Percentiles rank a stretch among this genome's conserved stretches.
Evolutionary conservation across 2,329 filamentous ascomycete genomes (phyloP).

Genomic region (Pseudogymnoascus sp.): DNA sequence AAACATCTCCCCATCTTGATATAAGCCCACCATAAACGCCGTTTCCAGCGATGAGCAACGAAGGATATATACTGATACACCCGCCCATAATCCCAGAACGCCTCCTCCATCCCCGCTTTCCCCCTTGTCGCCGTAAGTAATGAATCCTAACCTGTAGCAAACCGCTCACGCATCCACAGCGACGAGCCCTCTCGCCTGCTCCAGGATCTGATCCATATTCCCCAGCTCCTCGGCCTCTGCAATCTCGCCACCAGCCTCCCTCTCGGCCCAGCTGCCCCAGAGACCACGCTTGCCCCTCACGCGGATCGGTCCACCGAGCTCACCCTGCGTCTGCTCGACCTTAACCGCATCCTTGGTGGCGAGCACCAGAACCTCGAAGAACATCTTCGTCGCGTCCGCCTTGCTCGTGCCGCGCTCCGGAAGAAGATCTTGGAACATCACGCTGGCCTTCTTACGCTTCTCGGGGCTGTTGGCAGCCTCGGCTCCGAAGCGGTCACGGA

Average conservation of each 20-base stretch:
- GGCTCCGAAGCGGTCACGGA: constrained; percentile 78
- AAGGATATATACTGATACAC: neutral
- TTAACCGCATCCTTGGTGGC: constrained; percentile 98
- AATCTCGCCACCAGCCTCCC: constrained; percentile 57
- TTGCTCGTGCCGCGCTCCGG: constrained; percentile 75
- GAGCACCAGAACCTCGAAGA: constrained; percentile 92
- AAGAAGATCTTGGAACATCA: constrained; percentile 85
- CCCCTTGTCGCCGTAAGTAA: neutral
- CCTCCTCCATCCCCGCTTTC: neutral
- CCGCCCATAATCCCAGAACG: constrained; percentile 3
- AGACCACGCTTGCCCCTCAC: constrained; percentile 90
- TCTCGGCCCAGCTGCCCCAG: constrained; percentile 94
- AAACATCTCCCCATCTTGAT: neutral
- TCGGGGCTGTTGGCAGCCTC: constrained; percentile 62
- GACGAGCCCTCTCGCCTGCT: constrained; percentile 4
- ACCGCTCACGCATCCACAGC: neutral
- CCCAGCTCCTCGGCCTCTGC: constrained; percentile 22
- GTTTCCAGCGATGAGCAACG: constrained; percentile 6
- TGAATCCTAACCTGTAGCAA: neutral
- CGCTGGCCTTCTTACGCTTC: constrained; percentile 66
- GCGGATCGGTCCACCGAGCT: constrained; percentile 70
- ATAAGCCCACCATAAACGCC: neutral
- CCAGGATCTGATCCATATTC: constrained; percentile 6
- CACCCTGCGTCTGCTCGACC: constrained; percentile 72
- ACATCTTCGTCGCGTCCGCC: constrained; percentile 97